Percentiles rank a stretch among this genome's conserved stretches.
phyloP scores from a whole-genome alignment of 225 moss, liverwort and hornwort species.

The Polytrichum formosum region DNA sequence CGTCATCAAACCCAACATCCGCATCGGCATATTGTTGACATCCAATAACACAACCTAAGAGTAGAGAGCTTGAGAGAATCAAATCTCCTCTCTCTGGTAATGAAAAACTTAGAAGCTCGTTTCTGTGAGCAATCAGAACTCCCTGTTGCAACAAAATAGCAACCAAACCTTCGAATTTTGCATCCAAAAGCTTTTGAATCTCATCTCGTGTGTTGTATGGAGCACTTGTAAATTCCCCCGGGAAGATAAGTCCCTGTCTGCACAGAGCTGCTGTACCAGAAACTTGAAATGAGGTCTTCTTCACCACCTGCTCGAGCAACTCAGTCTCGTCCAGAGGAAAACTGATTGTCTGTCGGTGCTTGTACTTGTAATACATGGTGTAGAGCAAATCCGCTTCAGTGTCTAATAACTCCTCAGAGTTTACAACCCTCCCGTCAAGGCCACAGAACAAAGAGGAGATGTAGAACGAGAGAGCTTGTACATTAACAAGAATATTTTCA shows the following conservation, averaged over 20 bases:
- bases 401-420: slow-evolving; percentile 28
- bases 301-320: slow-evolving; percentile 39
- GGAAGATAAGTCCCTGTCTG: slow-evolving; percentile 49
- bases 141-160: slow-evolving; percentile 36
- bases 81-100: slow-evolving; percentile 35
- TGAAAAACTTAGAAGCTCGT: slow-evolving; percentile 49
- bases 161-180: slow-evolving; percentile 34
- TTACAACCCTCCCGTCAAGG: slow-evolving; percentile 37
- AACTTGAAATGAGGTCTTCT: slow-evolving; percentile 18
- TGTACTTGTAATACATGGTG: slow-evolving; percentile 59
- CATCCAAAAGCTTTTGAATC: slow-evolving; percentile 40
- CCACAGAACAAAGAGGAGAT: slow-evolving; percentile 48
- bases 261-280: slow-evolving; percentile 33
- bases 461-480: slow-evolving; percentile 40
- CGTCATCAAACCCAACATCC: slow-evolving; percentile 45
- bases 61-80: slow-evolving; percentile 25
- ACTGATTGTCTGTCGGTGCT: slow-evolving; percentile 50
- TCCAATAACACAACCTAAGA: slow-evolving; percentile 25
- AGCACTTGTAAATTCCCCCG: slow-evolving; percentile 29
- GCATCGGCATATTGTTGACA: slow-evolving; percentile 38
- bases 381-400: slow-evolving; percentile 47
- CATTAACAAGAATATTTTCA: slow-evolving; percentile 42
- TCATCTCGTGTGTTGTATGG: slow-evolving; percentile 27
- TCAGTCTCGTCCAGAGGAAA: slow-evolving; percentile 39
- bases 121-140: slow-evolving; percentile 38